Evolutionary conservation across 495 filamentous ascomycete species (phyloP).

Genomic region (Coniosporium apollinis): DNA sequence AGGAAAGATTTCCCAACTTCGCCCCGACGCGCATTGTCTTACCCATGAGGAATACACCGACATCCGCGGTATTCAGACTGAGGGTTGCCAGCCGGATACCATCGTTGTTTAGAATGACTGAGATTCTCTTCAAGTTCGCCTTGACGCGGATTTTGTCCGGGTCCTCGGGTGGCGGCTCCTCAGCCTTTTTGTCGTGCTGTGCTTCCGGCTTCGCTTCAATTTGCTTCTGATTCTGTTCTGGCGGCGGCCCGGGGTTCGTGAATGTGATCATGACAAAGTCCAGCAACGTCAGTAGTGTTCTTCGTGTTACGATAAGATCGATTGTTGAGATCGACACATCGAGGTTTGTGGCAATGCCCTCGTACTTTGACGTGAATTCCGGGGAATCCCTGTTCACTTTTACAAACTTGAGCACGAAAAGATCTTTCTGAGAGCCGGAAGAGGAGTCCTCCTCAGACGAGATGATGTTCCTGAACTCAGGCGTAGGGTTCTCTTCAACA

Average conservation of each 20-base stretch:
- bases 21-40: conserved; percentile 72
- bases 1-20: conserved; percentile 66
- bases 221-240: conserved; percentile 26
- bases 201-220: conserved; percentile 13
- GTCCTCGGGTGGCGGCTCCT: conserved; percentile 15
- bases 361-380: conserved; percentile 78
- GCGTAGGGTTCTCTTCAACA: conserved; percentile 70
- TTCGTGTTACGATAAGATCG: conserved; percentile 84
- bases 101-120: conserved; percentile 93
- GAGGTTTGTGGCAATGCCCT: conserved; percentile 83
- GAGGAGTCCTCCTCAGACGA: conserved; percentile 65
- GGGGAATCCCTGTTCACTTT: conserved; percentile 83
- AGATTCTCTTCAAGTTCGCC: conserved; percentile 80
- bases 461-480: conserved; percentile 91
- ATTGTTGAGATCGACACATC: conserved; percentile 88
- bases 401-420: conserved; percentile 75
- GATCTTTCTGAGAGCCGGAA: conserved; percentile 51
- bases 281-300: conserved; percentile 81
- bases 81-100: conserved; percentile 87
- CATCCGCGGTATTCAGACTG: conserved; percentile 77
- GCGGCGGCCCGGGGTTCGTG: conserved; percentile 45
- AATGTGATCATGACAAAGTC: conserved; percentile 96
- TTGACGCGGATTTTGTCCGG: conserved; percentile 63
- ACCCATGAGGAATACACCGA: conserved; percentile 75
- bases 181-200: conserved; percentile 17